Base-by-base conservation (phyloP, 257 asterid species). In the Mentha longifolia region DNA sequence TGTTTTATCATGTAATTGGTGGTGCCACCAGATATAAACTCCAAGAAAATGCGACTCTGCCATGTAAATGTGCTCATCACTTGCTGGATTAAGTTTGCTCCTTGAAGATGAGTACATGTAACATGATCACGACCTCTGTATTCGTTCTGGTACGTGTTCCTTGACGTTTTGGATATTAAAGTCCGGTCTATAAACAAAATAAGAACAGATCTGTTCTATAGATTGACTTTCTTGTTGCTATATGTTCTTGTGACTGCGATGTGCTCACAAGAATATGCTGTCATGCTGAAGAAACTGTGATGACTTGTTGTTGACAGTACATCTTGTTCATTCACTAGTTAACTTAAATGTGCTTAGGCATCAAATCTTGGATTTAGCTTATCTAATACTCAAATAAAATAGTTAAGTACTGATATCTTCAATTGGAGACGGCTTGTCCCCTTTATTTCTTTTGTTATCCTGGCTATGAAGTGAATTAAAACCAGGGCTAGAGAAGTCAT, bases 331-430 rank as follows among this genome's bases (percentile, higher is more conserved):
- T 22, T 39, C 58, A 57, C 46, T 51, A 30, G 22, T 70, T 68
- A 22, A 46, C 28, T 15, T 5, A 39, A 10, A 42, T 46, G 61
- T 20, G 62, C 57, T 52, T 28, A 56, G 51, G 68, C 37, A 28
- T 33, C 51, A 16, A 49, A 17, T 43, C 20, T 62, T 50, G 64
- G n/a, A 62, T 17, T 60, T 39, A 39, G 3, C 19, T 55, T 49
- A 37, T 61, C 25, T 61, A 42, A 37, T 72, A 68, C 20, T 67
- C 54, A 2, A n/a, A 4, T 68, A 4, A 63, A 70, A 41, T 65
- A 33, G 3, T 13, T 16, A 28, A 55, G 15, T 50, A 7, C 52
- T 46, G 5, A 39, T 9, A 17, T 20, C 15, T 17, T 50, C 6
- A 22, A 25, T 9, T 12, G 4, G 31, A 7, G 43, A 35, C 8